Evolutionary conservation across 345 rosid species (phyloP).

Genomic region (Lumnitzera racemosa): DNA sequence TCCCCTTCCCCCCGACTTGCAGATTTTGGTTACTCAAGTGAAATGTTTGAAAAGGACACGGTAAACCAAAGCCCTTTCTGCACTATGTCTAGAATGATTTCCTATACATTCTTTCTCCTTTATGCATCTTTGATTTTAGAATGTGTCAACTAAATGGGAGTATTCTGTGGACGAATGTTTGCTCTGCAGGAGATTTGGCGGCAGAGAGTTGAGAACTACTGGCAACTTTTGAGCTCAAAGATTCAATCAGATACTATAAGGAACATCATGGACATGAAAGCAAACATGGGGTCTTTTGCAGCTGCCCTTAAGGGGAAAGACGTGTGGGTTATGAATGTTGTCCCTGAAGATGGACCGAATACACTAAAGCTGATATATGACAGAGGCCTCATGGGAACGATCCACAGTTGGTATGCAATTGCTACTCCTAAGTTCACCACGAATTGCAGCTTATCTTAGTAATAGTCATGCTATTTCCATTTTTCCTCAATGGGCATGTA

Average conservation of each 20-base stretch:
- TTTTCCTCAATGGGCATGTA: no score
- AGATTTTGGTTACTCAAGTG: constrained; percentile 76
- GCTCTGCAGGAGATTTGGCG: constrained; percentile 65
- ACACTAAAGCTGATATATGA: constrained; percentile 78
- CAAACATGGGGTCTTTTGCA: constrained; percentile 82
- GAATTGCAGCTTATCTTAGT: no score
- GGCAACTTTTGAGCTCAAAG: constrained; percentile 74
- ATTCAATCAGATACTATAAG: constrained; percentile 58
- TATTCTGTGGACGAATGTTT: constrained; percentile 11
- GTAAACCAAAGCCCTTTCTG: constrained; percentile 22
- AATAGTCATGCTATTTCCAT: no score
- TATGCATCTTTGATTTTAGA: not conserved
- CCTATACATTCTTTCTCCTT: no score
- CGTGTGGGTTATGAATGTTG: constrained; percentile 93
- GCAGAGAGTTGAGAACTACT: constrained; percentile 65
- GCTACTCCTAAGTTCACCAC: no score
- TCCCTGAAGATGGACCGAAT: constrained; percentile 72
- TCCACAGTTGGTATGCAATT: constrained; percentile 65
- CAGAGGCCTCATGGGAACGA: constrained; percentile 73
- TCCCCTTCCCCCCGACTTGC: constrained; percentile 85
- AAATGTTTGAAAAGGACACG: constrained; percentile 80
- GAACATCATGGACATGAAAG: constrained; percentile 99
- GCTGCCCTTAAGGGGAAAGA: constrained; percentile 82
- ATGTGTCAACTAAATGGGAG: not conserved
- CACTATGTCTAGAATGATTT: no score